These are phyloP conservation scores for Trichoderma semiorbis DNA, from an alignment of 2,329 filamentous ascomycete species.

Conservation along the genomic window DNA sequence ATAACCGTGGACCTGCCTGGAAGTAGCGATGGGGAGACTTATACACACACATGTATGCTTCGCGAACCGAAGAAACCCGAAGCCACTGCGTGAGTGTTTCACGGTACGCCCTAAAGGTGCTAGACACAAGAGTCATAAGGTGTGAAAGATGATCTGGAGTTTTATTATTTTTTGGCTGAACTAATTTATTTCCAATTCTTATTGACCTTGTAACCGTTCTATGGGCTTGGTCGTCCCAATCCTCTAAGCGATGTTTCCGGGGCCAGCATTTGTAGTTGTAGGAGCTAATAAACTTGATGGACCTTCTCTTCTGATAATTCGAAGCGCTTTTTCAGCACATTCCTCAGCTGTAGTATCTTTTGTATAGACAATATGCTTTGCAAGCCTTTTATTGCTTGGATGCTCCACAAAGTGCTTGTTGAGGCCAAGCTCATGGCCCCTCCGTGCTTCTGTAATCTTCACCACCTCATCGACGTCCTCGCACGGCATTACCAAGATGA, in stretches of 20 bases:
- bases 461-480: constrained; percentile 10
- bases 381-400: constrained; percentile 13
- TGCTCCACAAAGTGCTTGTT: constrained; percentile 17
- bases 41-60: neutral
- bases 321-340: neutral
- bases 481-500: constrained; percentile 10
- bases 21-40: neutral
- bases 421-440: neutral
- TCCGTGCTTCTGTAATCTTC: constrained; percentile 8
- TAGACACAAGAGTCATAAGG: neutral
- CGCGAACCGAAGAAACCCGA: neutral
- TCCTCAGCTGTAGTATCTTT: neutral
- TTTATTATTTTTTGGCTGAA: neutral
- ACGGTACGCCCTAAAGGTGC: neutral
- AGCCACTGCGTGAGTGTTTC: neutral
- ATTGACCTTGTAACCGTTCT: neutral
- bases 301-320: neutral
- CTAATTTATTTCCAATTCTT: neutral
- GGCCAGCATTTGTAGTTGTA: neutral
- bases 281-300: too few species aligned
- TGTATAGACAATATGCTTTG: constrained; percentile 9
- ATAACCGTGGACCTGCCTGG: neutral
- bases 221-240: neutral
- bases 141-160: neutral
- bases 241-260: neutral